Percentiles rank a stretch among this genome's conserved stretches.
phyloP scores from a whole-genome alignment of 1,284 basidiomycete species.

The Cutaneotrichosporon dermatis region DNA sequence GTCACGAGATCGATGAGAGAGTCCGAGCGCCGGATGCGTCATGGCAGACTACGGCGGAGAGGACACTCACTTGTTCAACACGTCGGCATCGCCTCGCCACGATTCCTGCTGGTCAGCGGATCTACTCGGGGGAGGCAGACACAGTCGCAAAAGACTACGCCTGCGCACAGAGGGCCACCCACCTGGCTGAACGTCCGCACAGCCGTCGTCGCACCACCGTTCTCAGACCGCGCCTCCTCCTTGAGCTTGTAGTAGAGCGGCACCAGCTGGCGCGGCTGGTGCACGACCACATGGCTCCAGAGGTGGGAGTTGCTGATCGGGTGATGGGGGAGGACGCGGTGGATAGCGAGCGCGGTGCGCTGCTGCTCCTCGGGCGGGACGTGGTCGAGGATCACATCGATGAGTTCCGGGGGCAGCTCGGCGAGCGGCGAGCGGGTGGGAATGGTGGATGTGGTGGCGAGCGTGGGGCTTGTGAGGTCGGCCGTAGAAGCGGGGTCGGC shows the following conservation, averaged over 20 bases:
- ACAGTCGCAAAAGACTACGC: no score
- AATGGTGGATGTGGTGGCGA: no score
- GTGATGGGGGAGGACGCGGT: conserved; percentile 29
- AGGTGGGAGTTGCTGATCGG: conserved; percentile 14
- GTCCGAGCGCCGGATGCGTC: no score
- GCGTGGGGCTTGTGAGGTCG: no score
- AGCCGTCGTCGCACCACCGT: conserved; percentile 8
- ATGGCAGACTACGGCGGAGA: no score
- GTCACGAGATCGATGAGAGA: no score
- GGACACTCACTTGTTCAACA: conserved; percentile 45
- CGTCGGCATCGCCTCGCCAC: conserved; percentile 48
- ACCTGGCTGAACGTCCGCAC: conserved; percentile 33
- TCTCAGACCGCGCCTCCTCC: conserved; percentile 21
- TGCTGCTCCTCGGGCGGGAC: conserved; percentile 39
- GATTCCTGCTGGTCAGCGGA: conserved; percentile 27
- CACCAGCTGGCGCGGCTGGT: conserved; percentile 27
- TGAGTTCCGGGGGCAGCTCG: conserved; percentile 43
- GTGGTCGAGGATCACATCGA: conserved; percentile 40
- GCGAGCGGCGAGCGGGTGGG: conserved; percentile 13
- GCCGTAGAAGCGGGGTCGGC: no score
- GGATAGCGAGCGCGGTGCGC: conserved; percentile 39
- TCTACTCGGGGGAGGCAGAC: no score
- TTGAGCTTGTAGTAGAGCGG: conserved; percentile 36
- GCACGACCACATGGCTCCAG: conserved; percentile 40
- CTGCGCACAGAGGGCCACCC: background rate